These are phyloP conservation scores for Fraxinus velutina DNA, from an alignment of 305 asterid species.

Conservation along the genomic window DNA sequence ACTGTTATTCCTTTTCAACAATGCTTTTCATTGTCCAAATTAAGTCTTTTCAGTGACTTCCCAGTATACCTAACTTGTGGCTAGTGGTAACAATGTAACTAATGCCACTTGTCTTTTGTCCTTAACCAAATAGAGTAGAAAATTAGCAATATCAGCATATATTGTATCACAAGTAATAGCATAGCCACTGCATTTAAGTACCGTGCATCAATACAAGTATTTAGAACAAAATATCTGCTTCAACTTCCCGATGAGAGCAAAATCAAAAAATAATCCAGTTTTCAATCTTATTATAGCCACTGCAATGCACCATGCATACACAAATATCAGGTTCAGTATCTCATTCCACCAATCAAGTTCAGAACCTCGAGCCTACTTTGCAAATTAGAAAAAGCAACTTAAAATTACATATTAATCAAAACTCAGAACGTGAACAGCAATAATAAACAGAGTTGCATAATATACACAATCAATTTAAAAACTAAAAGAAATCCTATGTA, in stretches of 20 bases:
- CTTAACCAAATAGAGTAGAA: background rate
- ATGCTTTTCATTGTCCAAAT: background rate
- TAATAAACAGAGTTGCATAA: background rate
- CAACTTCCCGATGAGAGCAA: background rate
- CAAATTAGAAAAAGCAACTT: background rate
- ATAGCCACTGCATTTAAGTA: background rate
- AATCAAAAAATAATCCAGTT: background rate
- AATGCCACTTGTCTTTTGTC: background rate
- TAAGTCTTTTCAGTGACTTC: background rate
- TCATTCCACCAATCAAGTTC: background rate
- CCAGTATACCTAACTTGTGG: background rate
- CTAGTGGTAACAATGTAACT: background rate
- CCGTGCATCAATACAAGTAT: background rate
- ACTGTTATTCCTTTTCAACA: background rate
- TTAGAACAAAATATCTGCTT: background rate
- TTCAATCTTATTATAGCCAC: background rate
- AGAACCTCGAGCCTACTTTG: background rate
- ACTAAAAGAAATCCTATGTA: background rate
- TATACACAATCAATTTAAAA: background rate
- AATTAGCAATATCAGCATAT: background rate
- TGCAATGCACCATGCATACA: background rate
- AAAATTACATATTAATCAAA: background rate
- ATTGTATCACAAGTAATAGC: background rate
- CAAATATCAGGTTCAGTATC: background rate
- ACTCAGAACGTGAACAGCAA: background rate